A percentile compares a stretch with the other conserved stretches of the same genome.
These are phyloP conservation scores for Gastrodia elata DNA, from an alignment of 106 monocot species.

Conservation along the genomic window DNA sequence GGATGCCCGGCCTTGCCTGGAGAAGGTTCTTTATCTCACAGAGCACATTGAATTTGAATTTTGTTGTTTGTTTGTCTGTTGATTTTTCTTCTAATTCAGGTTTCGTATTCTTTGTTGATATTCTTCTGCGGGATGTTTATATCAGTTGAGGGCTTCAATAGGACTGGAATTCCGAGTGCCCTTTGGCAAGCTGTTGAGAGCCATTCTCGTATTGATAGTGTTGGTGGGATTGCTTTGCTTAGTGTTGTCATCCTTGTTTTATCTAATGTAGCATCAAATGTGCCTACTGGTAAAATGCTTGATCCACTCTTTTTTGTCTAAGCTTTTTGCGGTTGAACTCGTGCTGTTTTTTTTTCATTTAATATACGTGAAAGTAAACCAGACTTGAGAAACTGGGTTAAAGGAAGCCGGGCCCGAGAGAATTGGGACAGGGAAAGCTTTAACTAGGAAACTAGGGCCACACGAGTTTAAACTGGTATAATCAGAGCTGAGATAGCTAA, in stretches of 20 bases:
- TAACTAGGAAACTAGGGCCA: no score
- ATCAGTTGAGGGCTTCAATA: slow-evolving; percentile 11
- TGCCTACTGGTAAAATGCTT: slow-evolving; percentile 1
- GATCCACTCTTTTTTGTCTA: background rate
- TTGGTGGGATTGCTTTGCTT: slow-evolving; percentile 8
- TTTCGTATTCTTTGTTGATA: slow-evolving; percentile 7
- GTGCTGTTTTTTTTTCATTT: no score
- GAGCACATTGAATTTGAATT: no score
- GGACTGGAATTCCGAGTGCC: slow-evolving; percentile 6
- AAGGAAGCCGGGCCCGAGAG: no score
- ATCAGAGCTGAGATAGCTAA: no score
- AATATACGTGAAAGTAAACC: no score
- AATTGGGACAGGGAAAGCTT: no score
- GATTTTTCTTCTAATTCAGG: no score
- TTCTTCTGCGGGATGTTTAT: slow-evolving; percentile 12
- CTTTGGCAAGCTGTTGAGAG: slow-evolving; percentile 1
- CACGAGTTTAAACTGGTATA: no score
- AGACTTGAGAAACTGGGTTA: no score
- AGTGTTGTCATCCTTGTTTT: slow-evolving; percentile 5
- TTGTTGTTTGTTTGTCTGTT: background rate
- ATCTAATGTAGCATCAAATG: slow-evolving; percentile 5
- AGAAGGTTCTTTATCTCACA: slow-evolving; percentile 35
- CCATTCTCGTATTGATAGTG: background rate
- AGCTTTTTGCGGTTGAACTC: no score
- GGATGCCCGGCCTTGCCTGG: slow-evolving; percentile 38